Evolutionary conservation across 768 basidiomycete genomes (phyloP), one percentile per base, ranked within the genome.

Genomic region (Phanerochaete carnosa): DNA sequence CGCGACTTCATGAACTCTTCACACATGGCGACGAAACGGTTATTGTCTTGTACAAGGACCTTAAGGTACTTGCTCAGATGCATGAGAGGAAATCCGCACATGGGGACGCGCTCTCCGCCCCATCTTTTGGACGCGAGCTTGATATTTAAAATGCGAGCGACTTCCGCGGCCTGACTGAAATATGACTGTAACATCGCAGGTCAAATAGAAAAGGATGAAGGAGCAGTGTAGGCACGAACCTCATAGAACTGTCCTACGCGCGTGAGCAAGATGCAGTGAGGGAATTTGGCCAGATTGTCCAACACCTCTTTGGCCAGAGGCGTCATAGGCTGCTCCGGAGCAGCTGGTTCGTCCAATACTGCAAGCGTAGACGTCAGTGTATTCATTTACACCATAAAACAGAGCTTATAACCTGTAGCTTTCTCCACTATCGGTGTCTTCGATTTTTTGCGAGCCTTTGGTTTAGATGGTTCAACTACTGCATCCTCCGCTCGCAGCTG

Each of bases 231-330:
- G 46, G 45, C n/a, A n/a, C 22, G 11, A 16, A 23, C 95, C 83
- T 98, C 95, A 69, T 96, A 98, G 72, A 98, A 98, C 67, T 94
- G 89, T 15, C 95, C 95, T 12, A 98, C 94, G 56, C 93, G 85
- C 8, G 95, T 98, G 19, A 98, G 80, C 26, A 98, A 78, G 29
- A 97, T 80, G 69, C 94, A 95, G 66, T 95, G 90, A 23, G 95
- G 90, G 69, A 94, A 97, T 50, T 76, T 83, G 43, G 78, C 75
- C 22, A 90, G 78, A 68, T 97, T 94, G 26, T 81, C 73, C 63
- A 83, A 78, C 32, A 98, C 88, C 64, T 87, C 88, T 46, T 70
- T 79, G 2, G 92, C 89, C 23, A 96, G 80, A 50, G 80, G 73
- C 26, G 79, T 85, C 43, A 70, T 74, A 1, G 81, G 76, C 25